Conservation (phyloP, 176 grass and related monocot species). For the Tillandsia leiboldiana region DNA sequence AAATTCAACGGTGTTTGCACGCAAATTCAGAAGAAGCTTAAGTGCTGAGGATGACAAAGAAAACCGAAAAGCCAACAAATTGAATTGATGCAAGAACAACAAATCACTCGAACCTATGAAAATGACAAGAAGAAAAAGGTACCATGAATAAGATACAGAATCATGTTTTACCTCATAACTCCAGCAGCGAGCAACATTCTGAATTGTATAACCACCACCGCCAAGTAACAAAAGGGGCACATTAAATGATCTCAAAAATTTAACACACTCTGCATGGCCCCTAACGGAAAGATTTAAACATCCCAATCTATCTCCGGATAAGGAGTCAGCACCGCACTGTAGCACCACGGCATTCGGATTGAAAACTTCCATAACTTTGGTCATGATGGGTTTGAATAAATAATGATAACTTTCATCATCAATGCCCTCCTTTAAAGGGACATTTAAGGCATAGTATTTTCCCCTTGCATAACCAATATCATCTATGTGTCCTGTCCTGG, state of each 20-base stretch:
- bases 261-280: conserved; percentile 81
- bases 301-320: conserved; percentile 84
- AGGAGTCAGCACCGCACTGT: conserved; percentile 83
- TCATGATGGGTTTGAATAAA: conserved; percentile 81
- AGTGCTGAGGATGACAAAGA: not conserved
- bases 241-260: conserved; percentile 95
- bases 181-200: conserved; percentile 90
- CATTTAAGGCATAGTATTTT: conserved; percentile 84
- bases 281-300: conserved; percentile 89
- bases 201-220: conserved; percentile 87
- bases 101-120: too few relatives aligned
- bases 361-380: conserved; percentile 90
- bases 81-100: not conserved
- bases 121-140: not conserved
- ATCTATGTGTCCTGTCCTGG: conserved; percentile 59
- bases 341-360: conserved; percentile 75
- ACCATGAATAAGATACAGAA: not conserved
- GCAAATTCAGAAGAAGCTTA: not conserved
- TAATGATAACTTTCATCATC: conserved; percentile 93
- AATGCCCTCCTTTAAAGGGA: conserved; percentile 77
- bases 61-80: not conserved
- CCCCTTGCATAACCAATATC: conserved; percentile 62
- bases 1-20: not conserved
- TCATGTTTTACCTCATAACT: conserved; percentile 81
- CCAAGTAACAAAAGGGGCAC: conserved; percentile 75